Evolutionary conservation across 73 alveolate species (phyloP).

Genomic region (Paraurostyla sp.): DNA sequence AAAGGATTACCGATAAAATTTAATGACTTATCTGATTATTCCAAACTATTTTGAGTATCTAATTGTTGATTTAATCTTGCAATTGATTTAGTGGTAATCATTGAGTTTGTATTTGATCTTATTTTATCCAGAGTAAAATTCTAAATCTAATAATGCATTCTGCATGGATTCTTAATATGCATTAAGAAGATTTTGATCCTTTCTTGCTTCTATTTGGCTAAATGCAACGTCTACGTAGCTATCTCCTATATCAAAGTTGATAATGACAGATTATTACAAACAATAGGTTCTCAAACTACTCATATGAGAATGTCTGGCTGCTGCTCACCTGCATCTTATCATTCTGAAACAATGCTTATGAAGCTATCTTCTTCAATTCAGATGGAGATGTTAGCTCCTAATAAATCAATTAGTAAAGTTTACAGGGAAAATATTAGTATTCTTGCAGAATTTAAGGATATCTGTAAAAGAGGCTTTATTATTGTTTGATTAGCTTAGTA

Average conservation of each 20-base stretch:
- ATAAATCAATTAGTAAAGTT: neutral
- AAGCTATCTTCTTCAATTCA: neutral
- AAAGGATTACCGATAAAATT: neutral
- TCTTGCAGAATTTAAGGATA: constrained; percentile 7
- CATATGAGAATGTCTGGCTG: neutral
- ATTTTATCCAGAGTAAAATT: neutral
- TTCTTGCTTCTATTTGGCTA: neutral
- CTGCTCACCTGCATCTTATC: neutral
- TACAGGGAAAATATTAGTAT: constrained; percentile 12
- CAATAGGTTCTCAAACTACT: neutral
- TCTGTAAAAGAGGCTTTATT: neutral
- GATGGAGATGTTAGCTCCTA: constrained; percentile 4
- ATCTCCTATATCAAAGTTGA: neutral
- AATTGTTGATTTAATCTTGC: neutral
- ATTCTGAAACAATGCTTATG: neutral
- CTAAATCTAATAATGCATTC: constrained; percentile 17
- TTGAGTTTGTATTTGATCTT: too few relatives aligned
- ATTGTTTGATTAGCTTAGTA: neutral
- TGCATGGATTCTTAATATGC: constrained; percentile 42
- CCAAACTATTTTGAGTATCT: neutral
- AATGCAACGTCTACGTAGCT: constrained; percentile 26
- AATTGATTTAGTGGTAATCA: neutral
- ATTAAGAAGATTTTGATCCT: neutral
- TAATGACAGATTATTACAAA: neutral
- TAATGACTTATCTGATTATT: constrained; percentile 10